phyloP scores from a whole-genome alignment of 345 rosid genomes.

The Populus deltoides region DNA sequence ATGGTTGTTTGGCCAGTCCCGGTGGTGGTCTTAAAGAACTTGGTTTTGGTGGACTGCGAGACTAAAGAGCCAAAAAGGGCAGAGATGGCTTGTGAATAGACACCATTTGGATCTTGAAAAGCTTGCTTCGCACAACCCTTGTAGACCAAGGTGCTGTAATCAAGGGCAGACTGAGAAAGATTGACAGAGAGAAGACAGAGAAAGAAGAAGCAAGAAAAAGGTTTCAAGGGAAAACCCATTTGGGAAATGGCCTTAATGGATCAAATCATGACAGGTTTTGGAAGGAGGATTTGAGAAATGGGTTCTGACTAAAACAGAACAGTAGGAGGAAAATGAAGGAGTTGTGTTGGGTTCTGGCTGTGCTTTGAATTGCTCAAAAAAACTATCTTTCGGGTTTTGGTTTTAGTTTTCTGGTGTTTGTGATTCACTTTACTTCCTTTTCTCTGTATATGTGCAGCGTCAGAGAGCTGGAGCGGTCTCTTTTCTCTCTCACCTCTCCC shows the following conservation, averaged over 20 bases:
- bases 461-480: constrained; percentile 16
- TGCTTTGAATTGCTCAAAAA: background rate
- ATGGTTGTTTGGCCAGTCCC: constrained; percentile 71
- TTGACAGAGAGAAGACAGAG: constrained; percentile 35
- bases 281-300: constrained; percentile 16
- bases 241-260: constrained; percentile 24
- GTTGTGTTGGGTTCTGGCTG: background rate
- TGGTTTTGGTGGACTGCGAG: constrained; percentile 70
- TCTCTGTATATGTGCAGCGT: constrained; percentile 27
- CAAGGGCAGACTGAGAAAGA: constrained; percentile 53
- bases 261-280: constrained; percentile 54
- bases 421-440: constrained; percentile 8
- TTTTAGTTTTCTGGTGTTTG: constrained; percentile 22
- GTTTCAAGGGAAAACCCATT: constrained; percentile 42
- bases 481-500: background rate
- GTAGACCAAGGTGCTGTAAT: constrained; percentile 67
- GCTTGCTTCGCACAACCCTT: constrained; percentile 82
- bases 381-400: background rate
- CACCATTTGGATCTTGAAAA: constrained; percentile 78
- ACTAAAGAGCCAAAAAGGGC: constrained; percentile 81
- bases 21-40: constrained; percentile 78
- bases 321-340: constrained; percentile 13
- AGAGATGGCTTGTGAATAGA: constrained; percentile 81
- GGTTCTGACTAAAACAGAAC: constrained; percentile 22
- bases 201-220: constrained; percentile 30